Conservation (phyloP, 805 yeast genomes). For the Teunomyces lycoperdinae region DNA sequence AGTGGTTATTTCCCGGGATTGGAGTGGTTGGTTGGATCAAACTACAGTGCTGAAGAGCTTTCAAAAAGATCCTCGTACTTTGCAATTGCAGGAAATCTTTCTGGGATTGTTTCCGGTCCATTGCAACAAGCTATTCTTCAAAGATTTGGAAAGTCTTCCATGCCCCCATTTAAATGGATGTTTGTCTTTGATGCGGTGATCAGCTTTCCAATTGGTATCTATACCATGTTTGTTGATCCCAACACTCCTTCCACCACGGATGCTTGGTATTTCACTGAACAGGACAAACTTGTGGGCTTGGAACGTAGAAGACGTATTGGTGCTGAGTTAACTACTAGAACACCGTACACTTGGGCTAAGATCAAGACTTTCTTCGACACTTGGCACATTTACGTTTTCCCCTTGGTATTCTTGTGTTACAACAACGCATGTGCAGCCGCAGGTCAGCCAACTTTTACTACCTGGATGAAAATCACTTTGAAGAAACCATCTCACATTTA, state of each 20-base stretch:
- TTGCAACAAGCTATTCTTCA: slow-evolving; percentile 28
- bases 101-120: slow-evolving; percentile 37
- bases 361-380: slow-evolving; percentile 43
- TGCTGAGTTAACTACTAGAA: slow-evolving; percentile 41
- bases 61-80: slow-evolving; percentile 35
- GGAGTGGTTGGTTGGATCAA: slow-evolving; percentile 26
- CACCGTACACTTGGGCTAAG: slow-evolving; percentile 38
- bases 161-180: slow-evolving; percentile 44
- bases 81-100: slow-evolving; percentile 33
- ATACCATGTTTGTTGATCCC: slow-evolving; percentile 44
- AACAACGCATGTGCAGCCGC: slow-evolving; percentile 33
- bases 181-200: slow-evolving; percentile 45
- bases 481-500: slow-evolving; percentile 26
- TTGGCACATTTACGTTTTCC: slow-evolving; percentile 50
- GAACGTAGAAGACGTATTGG: slow-evolving; percentile 37
- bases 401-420: slow-evolving; percentile 35
- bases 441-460: slow-evolving; percentile 35
- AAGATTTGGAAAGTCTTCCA: slow-evolving; percentile 13
- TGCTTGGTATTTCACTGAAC: slow-evolving; percentile 41
- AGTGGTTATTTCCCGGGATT: slow-evolving; percentile 57
- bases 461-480: slow-evolving; percentile 34
- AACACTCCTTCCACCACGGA: slow-evolving; percentile 45
- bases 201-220: slow-evolving; percentile 35
- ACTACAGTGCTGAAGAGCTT: slow-evolving; percentile 32
- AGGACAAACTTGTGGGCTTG: slow-evolving; percentile 44